A percentile compares a stretch with the other conserved stretches of the same genome.
Conservation (phyloP, 768 basidiomycete genomes). For the Tylopilus sp. region DNA sequence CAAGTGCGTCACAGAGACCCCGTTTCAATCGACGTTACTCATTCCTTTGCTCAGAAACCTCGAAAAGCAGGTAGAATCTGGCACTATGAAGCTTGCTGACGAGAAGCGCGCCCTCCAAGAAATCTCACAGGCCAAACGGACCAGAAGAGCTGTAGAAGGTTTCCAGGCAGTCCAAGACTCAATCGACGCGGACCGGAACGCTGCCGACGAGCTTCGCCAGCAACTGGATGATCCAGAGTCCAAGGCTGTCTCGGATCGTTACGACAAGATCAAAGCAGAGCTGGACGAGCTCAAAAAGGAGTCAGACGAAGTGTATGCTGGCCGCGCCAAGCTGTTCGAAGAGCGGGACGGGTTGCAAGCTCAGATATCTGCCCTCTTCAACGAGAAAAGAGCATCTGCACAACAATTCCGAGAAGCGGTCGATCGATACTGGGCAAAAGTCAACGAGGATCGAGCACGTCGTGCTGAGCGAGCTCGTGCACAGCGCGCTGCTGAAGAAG, state of each 20-base stretch:
- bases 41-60: conserved; percentile 51
- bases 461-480: conserved; percentile 75
- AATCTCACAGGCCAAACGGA: conserved; percentile 70
- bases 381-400: conserved; percentile 71
- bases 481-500: conserved; percentile 75
- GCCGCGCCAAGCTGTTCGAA: conserved; percentile 78
- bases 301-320: conserved; percentile 79
- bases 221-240: conserved; percentile 89
- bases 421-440: conserved; percentile 78
- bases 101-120: conserved; percentile 95
- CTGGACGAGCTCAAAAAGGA: conserved; percentile 84
- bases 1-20: conserved; percentile 49
- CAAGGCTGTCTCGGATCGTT: conserved; percentile 77
- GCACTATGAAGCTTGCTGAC: conserved; percentile 86
- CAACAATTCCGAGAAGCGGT: conserved; percentile 75
- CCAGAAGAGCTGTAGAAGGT: conserved; percentile 70
- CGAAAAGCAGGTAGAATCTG: conserved; percentile 90
- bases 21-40: not conserved
- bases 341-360: conserved; percentile 76
- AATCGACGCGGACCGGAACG: conserved; percentile 74
- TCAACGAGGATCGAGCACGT: conserved; percentile 84
- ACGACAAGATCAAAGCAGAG: conserved; percentile 78
- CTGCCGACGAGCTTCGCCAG: conserved; percentile 75
- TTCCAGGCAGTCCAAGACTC: conserved; percentile 77
- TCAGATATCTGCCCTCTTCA: conserved; percentile 67